Base-by-base conservation (phyloP, 2,329 filamentous ascomycete genomes). In the Sporothrix variecibatus region DNA sequence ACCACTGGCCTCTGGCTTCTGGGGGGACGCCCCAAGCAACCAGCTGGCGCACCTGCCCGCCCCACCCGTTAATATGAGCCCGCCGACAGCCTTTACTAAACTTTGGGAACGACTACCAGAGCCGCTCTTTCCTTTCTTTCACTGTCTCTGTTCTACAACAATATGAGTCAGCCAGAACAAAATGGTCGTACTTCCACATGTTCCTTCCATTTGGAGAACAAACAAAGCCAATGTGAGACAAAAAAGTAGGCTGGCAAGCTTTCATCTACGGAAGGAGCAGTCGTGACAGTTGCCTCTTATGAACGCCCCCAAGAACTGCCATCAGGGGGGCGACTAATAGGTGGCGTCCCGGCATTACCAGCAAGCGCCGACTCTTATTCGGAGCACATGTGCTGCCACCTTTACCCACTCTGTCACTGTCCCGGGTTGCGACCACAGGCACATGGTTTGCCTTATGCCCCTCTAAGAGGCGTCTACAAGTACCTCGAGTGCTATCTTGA, bases 151-250 rank as follows among this genome's bases (percentile, higher is more conserved):
- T 56, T 20, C 20, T 62, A 43, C 60, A 40, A 15, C 17, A 64
- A 0, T 26, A 43, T 49, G 65, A 68, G 65, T 68, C 65, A 68
- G 65, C 65, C 23, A n/a, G 5, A 23, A 20, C 15, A 31, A 34
- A 5, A n/a, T 43, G n/a, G 2, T 34, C 3, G 17, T 53, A 34
- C 15, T 12, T 38, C 28, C 49, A 38, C 31, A 9, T 53, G 67
- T 26, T 56, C 67, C 6, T 56, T 53, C 28, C 31, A 2, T 40
- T 7, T 56, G 4, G 5, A 26, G 9, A 28, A 49, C 43, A 43
- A 67, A 38, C 28, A 70, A 70, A 70, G 67, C 20, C 28, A 34
- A 43, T 23, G 28, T 56, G 46, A 56, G 31, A 70, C 43, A 51
- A 20, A 34, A 15, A 0, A 26, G 38, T 0, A 15, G 26, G 12